A percentile compares a stretch with the other conserved stretches of the same genome.
phyloP scores from a whole-genome alignment of 2,329 filamentous ascomycete species.

The Plenodomus lindquistii region DNA sequence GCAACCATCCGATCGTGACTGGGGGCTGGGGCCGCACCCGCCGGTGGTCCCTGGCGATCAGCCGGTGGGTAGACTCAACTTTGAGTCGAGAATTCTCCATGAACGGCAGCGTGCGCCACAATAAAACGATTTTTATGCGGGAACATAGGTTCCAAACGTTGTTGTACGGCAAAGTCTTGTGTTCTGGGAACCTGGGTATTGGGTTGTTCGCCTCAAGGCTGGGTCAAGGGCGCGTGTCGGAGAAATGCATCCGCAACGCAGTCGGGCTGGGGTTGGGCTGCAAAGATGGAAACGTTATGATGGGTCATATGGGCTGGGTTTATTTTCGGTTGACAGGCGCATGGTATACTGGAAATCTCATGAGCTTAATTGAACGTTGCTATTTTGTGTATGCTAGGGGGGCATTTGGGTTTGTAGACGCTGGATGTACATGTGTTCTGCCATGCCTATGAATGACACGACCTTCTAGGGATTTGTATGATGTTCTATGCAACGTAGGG shows the following conservation, averaged over 20 bases:
- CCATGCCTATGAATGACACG: neutral
- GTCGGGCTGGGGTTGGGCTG: no score
- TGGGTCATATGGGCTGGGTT: neutral
- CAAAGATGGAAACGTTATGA: no score
- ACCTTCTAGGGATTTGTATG: neutral
- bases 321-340: neutral
- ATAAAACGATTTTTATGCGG: neutral
- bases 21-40: neutral
- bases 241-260: neutral
- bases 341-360: neutral
- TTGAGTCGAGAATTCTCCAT: constrained; percentile 11
- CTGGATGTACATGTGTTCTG: no score
- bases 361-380: constrained; percentile 6
- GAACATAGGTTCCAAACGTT: neutral
- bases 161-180: neutral
- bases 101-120: constrained; percentile 2
- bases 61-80: constrained; percentile 7
- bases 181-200: neutral
- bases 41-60: neutral
- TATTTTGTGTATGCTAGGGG: neutral
- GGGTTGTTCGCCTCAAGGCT: neutral
- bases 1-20: neutral
- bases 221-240: neutral
- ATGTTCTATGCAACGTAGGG: neutral
- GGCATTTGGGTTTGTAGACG: neutral